Percentiles rank a stretch among this genome's conserved stretches.
These are phyloP conservation scores for Chaetomiaceae sp. DNA, from an alignment of 2,329 filamentous ascomycete genomes.

Conservation along the genomic window DNA sequence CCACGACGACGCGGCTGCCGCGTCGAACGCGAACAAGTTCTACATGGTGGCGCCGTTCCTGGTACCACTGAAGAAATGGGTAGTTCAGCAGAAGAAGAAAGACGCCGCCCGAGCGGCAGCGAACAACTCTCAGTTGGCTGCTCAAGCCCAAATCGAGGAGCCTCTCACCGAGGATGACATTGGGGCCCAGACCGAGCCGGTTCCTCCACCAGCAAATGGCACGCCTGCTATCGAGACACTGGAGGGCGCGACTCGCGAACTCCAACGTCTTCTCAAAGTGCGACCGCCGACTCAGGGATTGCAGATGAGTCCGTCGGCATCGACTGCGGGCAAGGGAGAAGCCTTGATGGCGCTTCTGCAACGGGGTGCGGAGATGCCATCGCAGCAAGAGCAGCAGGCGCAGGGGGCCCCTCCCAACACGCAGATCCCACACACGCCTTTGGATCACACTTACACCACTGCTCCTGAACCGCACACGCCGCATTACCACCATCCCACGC, in stretches of 20 bases:
- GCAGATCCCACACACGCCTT: constrained; percentile 46
- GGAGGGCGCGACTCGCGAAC: constrained; percentile 47
- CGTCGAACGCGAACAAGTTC: constrained; percentile 74
- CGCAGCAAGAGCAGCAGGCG: constrained; percentile 22
- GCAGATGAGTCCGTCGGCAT: constrained; percentile 31
- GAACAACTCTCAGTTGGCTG: constrained; percentile 38
- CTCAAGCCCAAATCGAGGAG: constrained; percentile 50
- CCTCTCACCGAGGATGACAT: constrained; percentile 59
- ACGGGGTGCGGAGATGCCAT: constrained; percentile 24
- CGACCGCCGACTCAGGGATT: constrained; percentile 49
- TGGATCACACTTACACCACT: constrained; percentile 49
- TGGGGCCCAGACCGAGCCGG: constrained; percentile 38
- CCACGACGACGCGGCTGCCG: constrained; percentile 53
- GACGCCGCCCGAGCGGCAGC: constrained; percentile 48
- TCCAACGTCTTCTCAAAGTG: constrained; percentile 53
- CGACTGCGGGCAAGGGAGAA: constrained; percentile 43
- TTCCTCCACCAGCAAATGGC: constrained; percentile 29
- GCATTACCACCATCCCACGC: constrained; percentile 51
- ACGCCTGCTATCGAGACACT: constrained; percentile 43
- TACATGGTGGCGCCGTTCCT: constrained; percentile 98
- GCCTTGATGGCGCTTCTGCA: constrained; percentile 53
- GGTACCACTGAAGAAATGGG: constrained; percentile 81
- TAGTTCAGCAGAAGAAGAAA: constrained; percentile 75
- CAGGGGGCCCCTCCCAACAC: background rate
- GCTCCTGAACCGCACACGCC: constrained; percentile 53